Conservation (phyloP, 2,329 filamentous ascomycete species). For the Bertia moriformis region DNA sequence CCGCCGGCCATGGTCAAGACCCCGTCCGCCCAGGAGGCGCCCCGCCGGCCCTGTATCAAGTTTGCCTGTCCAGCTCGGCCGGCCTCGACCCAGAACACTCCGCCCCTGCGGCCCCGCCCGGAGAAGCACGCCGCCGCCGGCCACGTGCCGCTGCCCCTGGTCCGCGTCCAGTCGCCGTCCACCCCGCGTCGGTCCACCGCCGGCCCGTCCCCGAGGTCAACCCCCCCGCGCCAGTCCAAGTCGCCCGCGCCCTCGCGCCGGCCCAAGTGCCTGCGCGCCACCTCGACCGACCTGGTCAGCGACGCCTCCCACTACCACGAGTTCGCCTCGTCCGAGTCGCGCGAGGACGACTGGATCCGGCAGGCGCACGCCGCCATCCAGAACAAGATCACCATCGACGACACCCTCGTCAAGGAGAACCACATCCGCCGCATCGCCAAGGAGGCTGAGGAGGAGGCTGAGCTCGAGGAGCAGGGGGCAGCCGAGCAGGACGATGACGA, state of each 20-base stretch:
- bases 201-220: background rate
- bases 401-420: constrained; percentile 81
- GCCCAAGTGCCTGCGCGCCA: constrained; percentile 14
- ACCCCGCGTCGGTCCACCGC: background rate
- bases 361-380: constrained; percentile 49
- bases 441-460: constrained; percentile 81
- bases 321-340: constrained; percentile 69
- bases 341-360: constrained; percentile 81
- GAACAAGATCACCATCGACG: constrained; percentile 64
- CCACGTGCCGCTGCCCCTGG: background rate
- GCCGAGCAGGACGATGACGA: constrained; percentile 5
- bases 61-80: background rate
- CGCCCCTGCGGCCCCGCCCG: too few species aligned
- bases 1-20: background rate
- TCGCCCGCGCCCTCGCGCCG: constrained; percentile 10
- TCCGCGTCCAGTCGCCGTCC: background rate
- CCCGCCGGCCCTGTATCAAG: background rate
- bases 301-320: constrained; percentile 67
- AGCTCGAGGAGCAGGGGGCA: constrained; percentile 46
- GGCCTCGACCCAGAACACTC: background rate
- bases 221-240: background rate
- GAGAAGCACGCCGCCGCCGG: too few species aligned
- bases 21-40: background rate
- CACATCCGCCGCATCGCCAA: constrained; percentile 71
- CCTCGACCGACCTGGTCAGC: constrained; percentile 5